A percentile compares a stretch with the other conserved stretches of the same genome.
Evolutionary conservation across 2,329 filamentous ascomycete species (phyloP).

Genomic region (Alternaria panax): DNA sequence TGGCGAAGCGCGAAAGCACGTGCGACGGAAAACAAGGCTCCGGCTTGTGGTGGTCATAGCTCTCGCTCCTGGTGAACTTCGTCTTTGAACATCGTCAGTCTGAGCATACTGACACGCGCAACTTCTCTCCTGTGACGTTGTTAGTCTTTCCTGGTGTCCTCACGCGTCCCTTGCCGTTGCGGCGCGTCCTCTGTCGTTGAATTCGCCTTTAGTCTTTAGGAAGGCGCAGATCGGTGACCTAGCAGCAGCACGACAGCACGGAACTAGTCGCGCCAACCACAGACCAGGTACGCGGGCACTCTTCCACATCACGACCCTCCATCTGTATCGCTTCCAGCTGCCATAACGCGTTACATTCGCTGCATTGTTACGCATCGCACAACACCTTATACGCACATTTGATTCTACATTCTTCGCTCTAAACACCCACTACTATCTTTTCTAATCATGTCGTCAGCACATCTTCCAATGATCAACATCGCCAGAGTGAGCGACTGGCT

Average conservation of each 20-base stretch:
- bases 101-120: conserved; percentile 8
- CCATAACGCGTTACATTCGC: neutral
- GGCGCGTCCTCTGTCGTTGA: neutral
- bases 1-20: conserved; percentile 12
- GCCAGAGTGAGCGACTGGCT: conserved; percentile 55
- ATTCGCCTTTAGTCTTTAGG: conserved; percentile 1
- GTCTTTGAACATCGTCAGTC: conserved; percentile 21
- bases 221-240: conserved; percentile 5
- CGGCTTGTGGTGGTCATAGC: conserved; percentile 27
- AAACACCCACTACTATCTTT: conserved; percentile 1
- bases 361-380: neutral
- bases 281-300: conserved; percentile 23
- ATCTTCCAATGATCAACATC: conserved; percentile 53
- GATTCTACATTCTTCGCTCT: neutral
- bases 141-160: conserved; percentile 6
- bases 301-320: conserved; percentile 6
- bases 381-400: neutral
- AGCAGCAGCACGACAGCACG: conserved; percentile 17
- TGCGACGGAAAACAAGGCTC: conserved; percentile 17
- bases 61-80: conserved; percentile 14
- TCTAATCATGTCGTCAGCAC: conserved; percentile 25
- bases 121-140: conserved; percentile 1
- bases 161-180: neutral
- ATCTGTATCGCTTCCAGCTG: conserved; percentile 1
- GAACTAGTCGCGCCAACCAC: conserved; percentile 17